A percentile compares a stretch with the other conserved stretches of the same genome.
Conservation (phyloP, 2,329 filamentous ascomycete species). For the Ramichloridium luteum region DNA sequence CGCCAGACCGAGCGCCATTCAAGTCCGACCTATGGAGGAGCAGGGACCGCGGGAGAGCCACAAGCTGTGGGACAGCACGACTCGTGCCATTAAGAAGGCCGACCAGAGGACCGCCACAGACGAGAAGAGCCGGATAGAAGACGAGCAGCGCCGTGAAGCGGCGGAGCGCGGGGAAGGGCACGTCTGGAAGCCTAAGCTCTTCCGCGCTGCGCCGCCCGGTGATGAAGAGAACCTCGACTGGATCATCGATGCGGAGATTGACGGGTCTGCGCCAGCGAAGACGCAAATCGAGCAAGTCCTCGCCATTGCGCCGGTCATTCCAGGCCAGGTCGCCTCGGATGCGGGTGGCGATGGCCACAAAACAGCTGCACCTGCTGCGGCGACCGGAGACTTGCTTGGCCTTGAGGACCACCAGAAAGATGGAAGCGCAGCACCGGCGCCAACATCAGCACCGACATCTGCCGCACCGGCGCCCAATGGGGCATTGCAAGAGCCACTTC, state of each 20-base stretch:
- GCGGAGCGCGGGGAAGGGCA: slow-evolving; percentile 65
- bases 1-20: slow-evolving; percentile 63
- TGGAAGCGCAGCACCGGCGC: slow-evolving; percentile 4
- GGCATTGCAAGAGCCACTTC: no score
- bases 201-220: slow-evolving; percentile 53
- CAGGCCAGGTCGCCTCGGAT: slow-evolving; percentile 48
- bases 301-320: slow-evolving; percentile 71
- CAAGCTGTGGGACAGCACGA: slow-evolving; percentile 70
- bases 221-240: slow-evolving; percentile 79
- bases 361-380: not conserved
- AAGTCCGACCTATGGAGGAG: slow-evolving; percentile 65
- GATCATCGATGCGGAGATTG: slow-evolving; percentile 78
- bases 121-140: slow-evolving; percentile 93
- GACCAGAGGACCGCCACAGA: slow-evolving; percentile 86
- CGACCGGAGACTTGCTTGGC: not conserved
- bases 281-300: slow-evolving; percentile 72
- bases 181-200: slow-evolving; percentile 81
- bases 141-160: slow-evolving; percentile 80
- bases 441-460: slow-evolving; percentile 5
- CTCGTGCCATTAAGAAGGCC: slow-evolving; percentile 65
- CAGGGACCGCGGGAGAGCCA: slow-evolving; percentile 88
- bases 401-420: not conserved
- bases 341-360: not conserved
- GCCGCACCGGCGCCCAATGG: slow-evolving; percentile 3
- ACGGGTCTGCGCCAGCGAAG: slow-evolving; percentile 49